Base-by-base conservation (phyloP, 805 yeast species). In the Komagataella pastoris region DNA sequence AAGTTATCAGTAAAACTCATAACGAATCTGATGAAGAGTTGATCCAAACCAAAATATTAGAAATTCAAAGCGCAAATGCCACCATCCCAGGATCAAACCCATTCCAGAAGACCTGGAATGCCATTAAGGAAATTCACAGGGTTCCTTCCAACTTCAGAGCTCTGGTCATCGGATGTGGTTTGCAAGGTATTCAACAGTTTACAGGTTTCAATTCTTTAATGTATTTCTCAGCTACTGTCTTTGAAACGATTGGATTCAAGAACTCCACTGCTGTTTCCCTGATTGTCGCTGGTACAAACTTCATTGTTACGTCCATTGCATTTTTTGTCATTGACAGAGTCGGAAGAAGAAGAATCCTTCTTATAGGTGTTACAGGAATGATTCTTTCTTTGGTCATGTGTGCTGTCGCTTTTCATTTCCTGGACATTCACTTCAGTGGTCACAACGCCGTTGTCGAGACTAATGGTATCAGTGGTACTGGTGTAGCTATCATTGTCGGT, bases 131-230 rank as follows among this genome's bases (percentile, higher is more conserved):
- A 55, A 71, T 85, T 58, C 91, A 85, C 64, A 67, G 69, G 1
- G 77, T 75, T 44, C 87, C 88, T 45, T 83, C 95, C 1, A 90
- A 91, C 66, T 79, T 88, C 54, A 80, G 98, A 61, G 98, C 97
- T 5, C 75, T 93, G 55, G 72, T 90, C 40, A 81, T 91, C 61
- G 93, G 91, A 8, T 89, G 97, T 72, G 96, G 95, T 40, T 70
- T 91, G 57, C 98, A 93, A 69, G 97, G 95, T 53, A 85, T 93
- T 61, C 98, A 91, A 72, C 99, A 91, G 69, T 88, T 91, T 60
- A 85, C 96, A 17, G 98, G 98, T 57, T 91, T 91, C 79, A 93
- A 91, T 70, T 88, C 97, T 6, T 76, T 91, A 60, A 87, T 91
- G 96, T 91, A 93, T 71, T 91, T 90, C 68, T 85, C 95, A 49